Base-by-base conservation (phyloP, 345 rosid species). In the Eutrema japonicum region DNA sequence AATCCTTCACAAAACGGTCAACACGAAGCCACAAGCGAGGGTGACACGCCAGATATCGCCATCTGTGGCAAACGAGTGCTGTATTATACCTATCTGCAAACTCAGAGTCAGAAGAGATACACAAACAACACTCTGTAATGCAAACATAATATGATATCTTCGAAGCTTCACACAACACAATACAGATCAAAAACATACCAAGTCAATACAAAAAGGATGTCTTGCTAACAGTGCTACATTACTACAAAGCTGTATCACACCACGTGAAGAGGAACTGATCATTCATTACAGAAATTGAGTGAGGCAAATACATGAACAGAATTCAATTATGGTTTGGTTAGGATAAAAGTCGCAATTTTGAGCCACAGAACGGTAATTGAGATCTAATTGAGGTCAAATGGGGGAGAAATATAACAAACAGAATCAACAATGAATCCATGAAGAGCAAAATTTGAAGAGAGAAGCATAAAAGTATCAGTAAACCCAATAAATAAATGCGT, bases 11-110 rank as follows among this genome's bases (percentile, higher is more conserved):
- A 32, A 89, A 84, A n/a, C 83, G 85, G 45, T 95, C 96, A 46
- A 95, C 99, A 29, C 96, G 90, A 38, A 95, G 86, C 99, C 99
- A 95, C 78, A 92, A 59, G 47, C 83, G 91, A 79, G 99, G 99
- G 37, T 95, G 99, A 77, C 97, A 92, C 49, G 97, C 99, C 89
- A 95, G 76, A 76, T 83, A 84, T 66, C 64, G 61, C 99, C 99
- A 95, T 95, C 97, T 95, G 93, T 88, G 94, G 96, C 96, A 92
- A 88, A 90, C 96, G 84, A 92, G 96, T 84, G 99, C 96, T 70
- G 96, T 84, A 88, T 91, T 94, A 89, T 94, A 88, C 88, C 97
- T 87, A 94, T 94, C 98, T 94, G 97, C 96, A 91, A 83, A 79
- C 90, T 85, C 90, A 87, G 67, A 75, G 78, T 85, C 90, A 87